Evolutionary conservation across 1,139 yeast genomes (phyloP).

Genomic region (Candida sp.): DNA sequence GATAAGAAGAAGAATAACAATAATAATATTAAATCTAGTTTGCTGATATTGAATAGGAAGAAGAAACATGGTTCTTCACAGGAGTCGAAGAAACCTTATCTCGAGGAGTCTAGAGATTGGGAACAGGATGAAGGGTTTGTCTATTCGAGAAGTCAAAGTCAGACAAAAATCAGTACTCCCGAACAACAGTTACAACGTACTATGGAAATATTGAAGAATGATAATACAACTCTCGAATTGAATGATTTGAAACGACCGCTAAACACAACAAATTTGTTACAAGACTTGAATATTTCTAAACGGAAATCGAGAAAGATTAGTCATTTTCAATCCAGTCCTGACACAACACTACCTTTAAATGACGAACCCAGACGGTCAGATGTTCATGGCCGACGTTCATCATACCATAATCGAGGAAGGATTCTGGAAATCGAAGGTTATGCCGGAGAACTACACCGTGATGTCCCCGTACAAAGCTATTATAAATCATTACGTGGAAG

Average conservation of each 20-base stretch:
- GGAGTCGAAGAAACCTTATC: background rate
- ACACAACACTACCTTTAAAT: conserved; percentile 1
- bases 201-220: conserved; percentile 12
- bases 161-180: conserved; percentile 22
- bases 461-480: conserved; percentile 53
- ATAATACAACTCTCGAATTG: conserved; percentile 8
- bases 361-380: background rate
- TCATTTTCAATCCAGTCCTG: background rate
- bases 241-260: conserved; percentile 7
- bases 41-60: conserved; percentile 4
- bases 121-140: conserved; percentile 48
- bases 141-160: conserved; percentile 29
- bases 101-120: background rate
- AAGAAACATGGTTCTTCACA: conserved; percentile 11
- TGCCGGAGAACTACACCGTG: conserved; percentile 64
- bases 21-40: background rate
- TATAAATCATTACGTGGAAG: conserved; percentile 61
- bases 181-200: conserved; percentile 22
- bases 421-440: conserved; percentile 74
- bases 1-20: too few species aligned
- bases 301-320: background rate
- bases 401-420: conserved; percentile 60
- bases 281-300: background rate
- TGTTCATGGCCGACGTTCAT: conserved; percentile 37
- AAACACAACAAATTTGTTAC: background rate